Conservation (phyloP, 805 yeast species). For the Yamadazyma akitaensis region DNA sequence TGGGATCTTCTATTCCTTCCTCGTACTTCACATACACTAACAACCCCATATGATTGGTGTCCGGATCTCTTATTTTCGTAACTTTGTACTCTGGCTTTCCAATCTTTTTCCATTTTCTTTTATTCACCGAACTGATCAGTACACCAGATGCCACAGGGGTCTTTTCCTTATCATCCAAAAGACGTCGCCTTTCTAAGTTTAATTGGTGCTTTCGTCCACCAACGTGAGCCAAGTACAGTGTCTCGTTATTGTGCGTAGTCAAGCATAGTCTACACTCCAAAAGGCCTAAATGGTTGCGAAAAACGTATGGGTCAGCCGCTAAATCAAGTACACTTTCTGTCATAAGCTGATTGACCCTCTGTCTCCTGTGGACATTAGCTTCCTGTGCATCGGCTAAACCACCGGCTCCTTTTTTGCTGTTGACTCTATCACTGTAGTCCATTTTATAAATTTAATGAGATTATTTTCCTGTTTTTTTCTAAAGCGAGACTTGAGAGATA, state of each 20-base stretch:
- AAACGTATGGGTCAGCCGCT: conserved; percentile 77
- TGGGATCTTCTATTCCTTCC: conserved; percentile 50
- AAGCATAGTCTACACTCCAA: conserved; percentile 82
- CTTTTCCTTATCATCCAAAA: conserved; percentile 32
- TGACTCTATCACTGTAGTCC: conserved; percentile 89
- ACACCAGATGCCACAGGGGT: conserved; percentile 18
- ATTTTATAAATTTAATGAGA: conserved; percentile 29
- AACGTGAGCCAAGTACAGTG: conserved; percentile 79
- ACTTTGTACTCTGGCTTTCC: conserved; percentile 74
- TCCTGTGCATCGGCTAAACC: conserved; percentile 78
- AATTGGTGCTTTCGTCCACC: conserved; percentile 81
- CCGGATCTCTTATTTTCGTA: conserved; percentile 64
- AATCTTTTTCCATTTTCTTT: conserved; percentile 52
- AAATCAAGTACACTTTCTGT: conserved; percentile 47
- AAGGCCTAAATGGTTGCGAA: conserved; percentile 77
- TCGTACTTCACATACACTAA: conserved; percentile 59
- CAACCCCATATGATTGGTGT: conserved; percentile 59
- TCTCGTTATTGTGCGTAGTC: conserved; percentile 77
- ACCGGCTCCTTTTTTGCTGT: conserved; percentile 88
- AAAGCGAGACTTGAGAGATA: neutral
- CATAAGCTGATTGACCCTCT: conserved; percentile 64
- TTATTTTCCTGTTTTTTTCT: neutral
- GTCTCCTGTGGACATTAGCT: conserved; percentile 63
- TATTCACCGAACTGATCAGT: conserved; percentile 38
- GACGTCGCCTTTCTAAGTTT: conserved; percentile 59